phyloP scores from a whole-genome alignment of 106 monocot species.

The Amphibolis antarctica region DNA sequence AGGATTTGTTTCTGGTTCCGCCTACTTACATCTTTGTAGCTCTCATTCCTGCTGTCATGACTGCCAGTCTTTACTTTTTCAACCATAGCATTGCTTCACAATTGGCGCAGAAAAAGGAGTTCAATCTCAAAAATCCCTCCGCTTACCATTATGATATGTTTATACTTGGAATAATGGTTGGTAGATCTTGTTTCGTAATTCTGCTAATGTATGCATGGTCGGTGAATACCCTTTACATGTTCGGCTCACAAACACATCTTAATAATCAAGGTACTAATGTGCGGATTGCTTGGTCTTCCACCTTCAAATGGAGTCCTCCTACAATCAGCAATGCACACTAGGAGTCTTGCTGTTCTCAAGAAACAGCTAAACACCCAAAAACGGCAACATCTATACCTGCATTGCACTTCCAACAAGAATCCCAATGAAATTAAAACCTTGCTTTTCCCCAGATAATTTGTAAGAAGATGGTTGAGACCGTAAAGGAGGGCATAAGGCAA shows the following conservation, averaged over 20 bases:
- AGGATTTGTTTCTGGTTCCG: slow-evolving; percentile 83
- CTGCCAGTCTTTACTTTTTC: slow-evolving; percentile 91
- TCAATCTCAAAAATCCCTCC: slow-evolving; percentile 84
- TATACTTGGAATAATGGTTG: slow-evolving; percentile 76
- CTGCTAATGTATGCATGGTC: background rate
- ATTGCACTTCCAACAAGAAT: background rate
- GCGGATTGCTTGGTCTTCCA: slow-evolving; percentile 85
- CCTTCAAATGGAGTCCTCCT: slow-evolving; percentile 95
- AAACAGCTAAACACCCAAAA: slow-evolving; percentile 32
- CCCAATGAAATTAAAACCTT: background rate
- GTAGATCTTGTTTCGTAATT: background rate
- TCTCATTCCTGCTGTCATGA: slow-evolving; percentile 75
- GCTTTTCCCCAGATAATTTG: slow-evolving; percentile 38
- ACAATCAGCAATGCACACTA: slow-evolving; percentile 96
- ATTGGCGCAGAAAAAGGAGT: slow-evolving; percentile 95
- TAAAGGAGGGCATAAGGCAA: slow-evolving; percentile 49
- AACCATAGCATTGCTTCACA: slow-evolving; percentile 93
- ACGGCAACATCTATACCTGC: too few relatives aligned
- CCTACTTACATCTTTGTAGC: slow-evolving; percentile 67
- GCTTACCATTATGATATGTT: slow-evolving; percentile 94
- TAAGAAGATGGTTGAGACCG: slow-evolving; percentile 75
- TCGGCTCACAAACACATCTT: too few relatives aligned
- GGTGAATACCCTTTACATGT: too few relatives aligned
- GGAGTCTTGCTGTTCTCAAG: slow-evolving; percentile 82
- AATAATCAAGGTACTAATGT: slow-evolving; percentile 54